phyloP scores from a whole-genome alignment of 2,329 filamentous ascomycete genomes.

The Aspergillus pseudonomiae region DNA sequence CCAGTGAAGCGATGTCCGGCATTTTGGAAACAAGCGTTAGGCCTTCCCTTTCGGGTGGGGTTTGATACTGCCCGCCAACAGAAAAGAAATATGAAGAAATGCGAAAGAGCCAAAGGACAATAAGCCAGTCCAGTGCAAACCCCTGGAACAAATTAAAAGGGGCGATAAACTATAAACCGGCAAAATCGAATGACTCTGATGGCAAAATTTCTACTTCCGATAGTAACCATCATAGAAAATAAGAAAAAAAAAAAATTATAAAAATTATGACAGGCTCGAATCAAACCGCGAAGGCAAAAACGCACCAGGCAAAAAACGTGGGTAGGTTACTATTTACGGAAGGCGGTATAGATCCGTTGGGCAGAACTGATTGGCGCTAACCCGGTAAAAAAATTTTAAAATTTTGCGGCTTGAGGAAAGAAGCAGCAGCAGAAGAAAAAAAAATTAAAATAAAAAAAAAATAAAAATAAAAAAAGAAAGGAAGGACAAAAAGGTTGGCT shows the following conservation, averaged over 20 bases:
- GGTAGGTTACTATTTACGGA: constrained; percentile 7
- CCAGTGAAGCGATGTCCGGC: constrained; percentile 38
- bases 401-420: constrained; percentile 24
- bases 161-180: neutral
- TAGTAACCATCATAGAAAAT: neutral
- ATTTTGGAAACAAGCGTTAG: constrained; percentile 21
- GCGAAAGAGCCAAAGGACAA: neutral
- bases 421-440: constrained; percentile 17
- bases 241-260: neutral
- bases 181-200: neutral
- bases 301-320: constrained; percentile 17
- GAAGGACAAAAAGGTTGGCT: constrained; percentile 14
- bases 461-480: constrained; percentile 8
- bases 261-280: neutral
- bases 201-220: neutral
- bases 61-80: constrained; percentile 1
- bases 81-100: neutral
- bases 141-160: neutral
- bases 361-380: constrained; percentile 27
- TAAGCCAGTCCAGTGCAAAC: neutral
- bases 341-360: constrained; percentile 27
- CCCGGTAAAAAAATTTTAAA: constrained; percentile 26
- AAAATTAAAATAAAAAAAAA: constrained; percentile 3
- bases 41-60: constrained; percentile 7
- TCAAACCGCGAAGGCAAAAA: constrained; percentile 15